A percentile compares a stretch with the other conserved stretches of the same genome.
Conservation (phyloP, 1,284 basidiomycete genomes). For the Sanguinoderma infundibulare region DNA sequence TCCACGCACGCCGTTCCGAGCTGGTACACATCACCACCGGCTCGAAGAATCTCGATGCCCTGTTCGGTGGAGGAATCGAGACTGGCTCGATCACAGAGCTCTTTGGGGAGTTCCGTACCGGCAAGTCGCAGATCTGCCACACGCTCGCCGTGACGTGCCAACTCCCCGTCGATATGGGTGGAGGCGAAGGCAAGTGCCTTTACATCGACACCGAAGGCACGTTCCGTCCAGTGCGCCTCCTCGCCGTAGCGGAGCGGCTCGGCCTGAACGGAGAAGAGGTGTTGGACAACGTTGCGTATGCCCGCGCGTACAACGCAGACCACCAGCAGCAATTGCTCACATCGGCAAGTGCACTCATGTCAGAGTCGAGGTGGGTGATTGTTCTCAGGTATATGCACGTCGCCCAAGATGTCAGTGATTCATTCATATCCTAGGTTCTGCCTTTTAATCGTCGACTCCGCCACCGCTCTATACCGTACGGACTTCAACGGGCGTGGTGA, state of each 20-base stretch:
- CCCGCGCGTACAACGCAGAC: constrained; percentile 98
- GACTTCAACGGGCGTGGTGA: constrained; percentile 98
- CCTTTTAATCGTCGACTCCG: constrained; percentile 95
- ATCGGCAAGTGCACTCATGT: constrained; percentile 96
- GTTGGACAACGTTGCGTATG: constrained; percentile 98
- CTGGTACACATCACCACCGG: constrained; percentile 98
- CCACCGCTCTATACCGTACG: constrained; percentile 94
- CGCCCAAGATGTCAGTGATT: constrained; percentile 1
- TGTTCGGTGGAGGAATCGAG: constrained; percentile 97
- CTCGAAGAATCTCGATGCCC: constrained; percentile 93
- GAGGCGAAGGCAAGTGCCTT: constrained; percentile 98
- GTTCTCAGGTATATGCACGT: constrained; percentile 22
- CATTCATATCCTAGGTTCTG: constrained; percentile 83
- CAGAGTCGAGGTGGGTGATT: constrained; percentile 83
- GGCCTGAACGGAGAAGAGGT: constrained; percentile 98
- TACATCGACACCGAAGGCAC: constrained; percentile 99
- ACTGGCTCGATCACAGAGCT: constrained; percentile 98
- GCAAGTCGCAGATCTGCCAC: constrained; percentile 98
- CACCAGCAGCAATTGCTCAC: constrained; percentile 93
- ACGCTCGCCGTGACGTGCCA: constrained; percentile 98
- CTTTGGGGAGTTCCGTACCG: constrained; percentile 98
- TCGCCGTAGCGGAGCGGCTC: constrained; percentile 95
- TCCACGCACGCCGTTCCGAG: constrained; percentile 94
- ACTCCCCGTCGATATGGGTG: constrained; percentile 96
- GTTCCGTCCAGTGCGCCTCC: constrained; percentile 94